Evolutionary conservation across 768 basidiomycete genomes (phyloP), one percentile per base, ranked within the genome.

Genomic region (Hericium coralloides): DNA sequence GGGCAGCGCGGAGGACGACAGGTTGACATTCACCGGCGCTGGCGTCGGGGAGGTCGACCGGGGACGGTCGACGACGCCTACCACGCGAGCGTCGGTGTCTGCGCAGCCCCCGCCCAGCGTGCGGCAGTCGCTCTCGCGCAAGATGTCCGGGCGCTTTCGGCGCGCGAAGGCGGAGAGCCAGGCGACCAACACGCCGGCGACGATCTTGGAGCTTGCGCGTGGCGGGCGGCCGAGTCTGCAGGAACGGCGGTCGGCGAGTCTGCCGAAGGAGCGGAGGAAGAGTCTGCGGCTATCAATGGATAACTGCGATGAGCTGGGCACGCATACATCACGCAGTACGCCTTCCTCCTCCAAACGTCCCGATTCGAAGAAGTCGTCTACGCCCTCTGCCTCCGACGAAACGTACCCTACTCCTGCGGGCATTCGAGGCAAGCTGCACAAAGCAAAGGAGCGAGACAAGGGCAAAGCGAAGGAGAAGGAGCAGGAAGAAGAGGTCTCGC

Each of bases 401-500:
- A n/a, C n/a, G 20, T 20, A 20, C 9, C 43, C 43, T 1, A 9
- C 43, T 45, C 43, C 10, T n/a, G 43, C 17, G 43, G 43, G 10
- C n/a, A 23, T 6, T 20, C 23, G 23, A 8, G 22, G 22, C 26
- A 36, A 36, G 49, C 7, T 36, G 25, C 20, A 50, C 15, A 17
- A 47, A 20, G 39, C 26, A 17, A 23, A 18, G 8, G 26, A 20
- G 25, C 22, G 41, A 23, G 36, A 38, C 9, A 8, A 37, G 7
- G 12, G 31, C 14, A 22, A 45, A 18, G 38, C 38, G 15, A 60
- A 58, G 38, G 58, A 48, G 23, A 67, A 62, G 18, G 52, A 58
- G 7, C 70, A 71, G 2, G 71, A 72, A 12, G 62, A 63, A 0
- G 71, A 73, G 1, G 55, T 63, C 0, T 67, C 70, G 4, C 59